Evolutionary conservation across 2,329 filamentous ascomycete genomes (phyloP), one percentile per base, ranked within the genome.

Genomic region (Plenodomus lindquistii): DNA sequence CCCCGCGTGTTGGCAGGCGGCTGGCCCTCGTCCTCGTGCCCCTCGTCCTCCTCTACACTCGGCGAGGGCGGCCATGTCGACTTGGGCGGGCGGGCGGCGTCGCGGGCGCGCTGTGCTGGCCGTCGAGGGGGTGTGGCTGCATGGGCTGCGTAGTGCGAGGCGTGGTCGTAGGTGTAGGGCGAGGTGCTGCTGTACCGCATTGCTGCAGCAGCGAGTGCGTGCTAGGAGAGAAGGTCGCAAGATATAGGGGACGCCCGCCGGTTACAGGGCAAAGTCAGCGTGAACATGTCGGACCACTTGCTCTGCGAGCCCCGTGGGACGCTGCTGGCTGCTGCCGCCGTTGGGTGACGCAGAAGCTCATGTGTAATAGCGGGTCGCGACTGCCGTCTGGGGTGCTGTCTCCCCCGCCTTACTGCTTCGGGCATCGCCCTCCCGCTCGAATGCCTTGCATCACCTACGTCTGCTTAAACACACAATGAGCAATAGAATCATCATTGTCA

Each of bases 11-110:
- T 80, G 27, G 87, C 87, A 43, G 82, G 82, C 51, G 80, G 79
- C 41, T 79, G 85, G 45, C 65, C 47, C 75, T 77, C 44, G 55
- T 61, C 56, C 58, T 31, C 45, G 37, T 24, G 48, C 31, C 89
- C 70, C 7, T 87, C 82, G 13, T 76, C 78, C 65, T 91, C 87
- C 67, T 92, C 88, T 40, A 87, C 86, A 29, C 72, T 84, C 3
- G 87, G 85, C 16, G 78, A 77, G 1, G 86, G 87, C 5, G 86
- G 85, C 65, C 76, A 79, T 51, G 68, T 62, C 15, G 52, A 38
- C 41, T 48, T 64, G 50, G 52, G 56, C 19, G 41, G 16, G 57
- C 7, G 54, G 57, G 35, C 54, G 64, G 52, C 59, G 19, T 46
- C 60, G 47, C 47, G 59, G 48, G 4, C 6, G 27, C 11, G 27